These are phyloP conservation scores for Pleurotus sapidus DNA, from an alignment of 768 basidiomycete genomes.

Conservation along the genomic window DNA sequence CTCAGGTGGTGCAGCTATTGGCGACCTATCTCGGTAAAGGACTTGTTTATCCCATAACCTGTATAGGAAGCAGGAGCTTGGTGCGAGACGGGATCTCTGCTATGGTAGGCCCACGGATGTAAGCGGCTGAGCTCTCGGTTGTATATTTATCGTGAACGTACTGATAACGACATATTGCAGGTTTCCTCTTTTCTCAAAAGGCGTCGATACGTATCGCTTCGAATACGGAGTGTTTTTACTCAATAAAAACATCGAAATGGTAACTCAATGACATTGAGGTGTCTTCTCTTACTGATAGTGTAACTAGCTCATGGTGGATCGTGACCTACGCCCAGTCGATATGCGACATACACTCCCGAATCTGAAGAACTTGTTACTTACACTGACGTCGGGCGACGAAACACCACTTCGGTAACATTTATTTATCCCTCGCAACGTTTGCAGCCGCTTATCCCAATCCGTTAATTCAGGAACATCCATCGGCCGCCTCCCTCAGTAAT, in stretches of 20 bases:
- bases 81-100: slow-evolving; percentile 91
- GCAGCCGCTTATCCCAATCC: too few relatives aligned
- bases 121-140: slow-evolving; percentile 25
- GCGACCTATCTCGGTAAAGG: slow-evolving; percentile 74
- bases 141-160: neutral
- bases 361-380: slow-evolving; percentile 89
- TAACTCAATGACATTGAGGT: slow-evolving; percentile 28
- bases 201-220: slow-evolving; percentile 95
- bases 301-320: slow-evolving; percentile 82
- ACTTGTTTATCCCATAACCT: slow-evolving; percentile 87
- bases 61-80: slow-evolving; percentile 85
- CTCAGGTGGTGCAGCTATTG: slow-evolving; percentile 81
- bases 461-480: neutral
- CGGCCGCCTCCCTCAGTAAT: slow-evolving; percentile 1
- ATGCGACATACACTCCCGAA: slow-evolving; percentile 96
- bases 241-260: slow-evolving; percentile 97
- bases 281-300: slow-evolving; percentile 8
- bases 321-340: slow-evolving; percentile 86
- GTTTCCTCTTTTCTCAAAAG: slow-evolving; percentile 93
- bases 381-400: slow-evolving; percentile 71
- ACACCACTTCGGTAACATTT: slow-evolving; percentile 36
- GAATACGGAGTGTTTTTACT: slow-evolving; percentile 96
- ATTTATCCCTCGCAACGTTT: too few relatives aligned
- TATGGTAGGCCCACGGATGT: slow-evolving; percentile 96
- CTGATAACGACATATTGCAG: slow-evolving; percentile 33